Percentiles rank a stretch among this genome's conserved stretches.
Conservation (phyloP, 2,329 filamentous ascomycete genomes). For the Grosmannia clavigera region DNA sequence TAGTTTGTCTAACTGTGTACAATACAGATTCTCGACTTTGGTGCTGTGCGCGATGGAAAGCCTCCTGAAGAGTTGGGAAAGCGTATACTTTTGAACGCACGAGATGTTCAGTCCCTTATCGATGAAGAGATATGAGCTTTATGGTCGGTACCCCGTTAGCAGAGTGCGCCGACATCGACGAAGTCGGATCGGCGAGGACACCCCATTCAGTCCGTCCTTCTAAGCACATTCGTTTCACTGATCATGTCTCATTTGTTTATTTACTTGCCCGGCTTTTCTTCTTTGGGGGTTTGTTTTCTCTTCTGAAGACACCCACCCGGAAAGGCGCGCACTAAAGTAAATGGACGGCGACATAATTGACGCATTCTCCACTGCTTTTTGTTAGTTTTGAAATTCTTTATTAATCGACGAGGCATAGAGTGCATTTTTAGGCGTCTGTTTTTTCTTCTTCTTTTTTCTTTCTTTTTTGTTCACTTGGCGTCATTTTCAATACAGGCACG, state of each 20-base stretch:
- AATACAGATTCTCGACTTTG: conserved; percentile 85
- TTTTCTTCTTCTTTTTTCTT: background rate
- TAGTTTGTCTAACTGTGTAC: conserved; percentile 14
- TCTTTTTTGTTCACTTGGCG: background rate
- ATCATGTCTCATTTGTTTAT: background rate
- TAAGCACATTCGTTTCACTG: background rate
- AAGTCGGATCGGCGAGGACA: no score
- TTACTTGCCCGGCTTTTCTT: background rate
- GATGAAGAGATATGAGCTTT: conserved; percentile 27
- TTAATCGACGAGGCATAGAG: background rate
- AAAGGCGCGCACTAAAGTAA: background rate
- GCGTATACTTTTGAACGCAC: conserved; percentile 55
- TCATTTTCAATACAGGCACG: background rate
- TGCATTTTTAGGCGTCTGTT: background rate
- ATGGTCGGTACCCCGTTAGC: background rate
- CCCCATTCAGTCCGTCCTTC: background rate
- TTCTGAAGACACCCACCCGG: background rate
- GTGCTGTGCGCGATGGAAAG: conserved; percentile 79
- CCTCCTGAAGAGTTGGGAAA: conserved; percentile 64
- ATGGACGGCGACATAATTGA: background rate
- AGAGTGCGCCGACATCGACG: background rate
- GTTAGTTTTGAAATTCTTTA: background rate
- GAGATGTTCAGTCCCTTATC: conserved; percentile 38
- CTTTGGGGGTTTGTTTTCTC: background rate
- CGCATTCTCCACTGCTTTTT: background rate